Evolutionary conservation across 2,329 filamentous ascomycete species (phyloP).

Genomic region (Neopestalotiopsis rosae): DNA sequence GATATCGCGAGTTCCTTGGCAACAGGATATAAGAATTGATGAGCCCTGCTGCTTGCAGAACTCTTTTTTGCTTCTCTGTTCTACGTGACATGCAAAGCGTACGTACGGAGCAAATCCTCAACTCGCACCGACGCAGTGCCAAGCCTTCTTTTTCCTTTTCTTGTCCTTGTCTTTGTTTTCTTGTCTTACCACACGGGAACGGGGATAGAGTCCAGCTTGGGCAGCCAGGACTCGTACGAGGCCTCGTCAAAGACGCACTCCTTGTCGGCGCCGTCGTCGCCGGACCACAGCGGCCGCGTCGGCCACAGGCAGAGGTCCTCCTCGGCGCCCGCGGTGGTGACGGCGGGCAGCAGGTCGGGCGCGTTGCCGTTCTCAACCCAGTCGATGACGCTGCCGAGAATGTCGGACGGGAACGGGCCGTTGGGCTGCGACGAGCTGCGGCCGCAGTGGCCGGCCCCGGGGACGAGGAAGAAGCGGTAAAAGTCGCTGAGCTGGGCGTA

Average conservation of each 20-base stretch:
- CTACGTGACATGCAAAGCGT: neutral
- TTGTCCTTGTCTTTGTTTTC: too few relatives aligned
- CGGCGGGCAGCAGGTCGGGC: constrained; percentile 5
- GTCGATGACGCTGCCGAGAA: constrained; percentile 13
- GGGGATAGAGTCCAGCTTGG: constrained; percentile 13
- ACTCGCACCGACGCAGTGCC: neutral
- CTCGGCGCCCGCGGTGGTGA: neutral
- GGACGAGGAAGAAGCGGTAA: constrained; percentile 14
- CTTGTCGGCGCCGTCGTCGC: neutral
- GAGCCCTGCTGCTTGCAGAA: neutral
- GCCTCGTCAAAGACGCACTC: constrained; percentile 15
- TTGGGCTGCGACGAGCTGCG: constrained; percentile 10
- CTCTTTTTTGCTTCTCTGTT: neutral
- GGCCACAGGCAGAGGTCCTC: constrained; percentile 9
- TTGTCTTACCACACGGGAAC: constrained; percentile 4
- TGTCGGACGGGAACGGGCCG: constrained; percentile 6
- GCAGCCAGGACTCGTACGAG: constrained; percentile 14
- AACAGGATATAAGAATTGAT: too few relatives aligned
- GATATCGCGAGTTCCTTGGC: too few relatives aligned
- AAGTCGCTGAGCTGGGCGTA: constrained; percentile 6
- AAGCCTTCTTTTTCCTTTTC: neutral
- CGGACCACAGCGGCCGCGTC: constrained; percentile 6
- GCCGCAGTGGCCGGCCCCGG: constrained; percentile 12
- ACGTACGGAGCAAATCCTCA: neutral
- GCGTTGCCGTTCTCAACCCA: constrained; percentile 11